Base-by-base conservation (phyloP, 768 basidiomycete genomes). In the Suillus decipiens region DNA sequence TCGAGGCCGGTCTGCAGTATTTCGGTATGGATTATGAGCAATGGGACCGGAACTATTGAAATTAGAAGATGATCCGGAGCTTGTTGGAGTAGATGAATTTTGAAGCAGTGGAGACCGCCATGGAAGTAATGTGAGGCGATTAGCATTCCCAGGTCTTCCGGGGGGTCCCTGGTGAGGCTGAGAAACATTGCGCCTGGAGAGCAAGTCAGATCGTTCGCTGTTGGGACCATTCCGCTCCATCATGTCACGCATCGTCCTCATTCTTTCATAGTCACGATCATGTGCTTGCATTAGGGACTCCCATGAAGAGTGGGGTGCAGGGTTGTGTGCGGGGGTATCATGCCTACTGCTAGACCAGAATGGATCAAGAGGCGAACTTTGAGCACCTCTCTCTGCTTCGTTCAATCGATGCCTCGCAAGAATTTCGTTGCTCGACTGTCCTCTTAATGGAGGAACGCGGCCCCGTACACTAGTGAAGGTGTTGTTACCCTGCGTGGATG, bases 41-140 rank as follows among this genome's bases (percentile, higher is more conserved):
- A 28, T 41, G 10, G 56, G 28, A 31, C 24, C 39, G 4, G 39
- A 41, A 31, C 56, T 31, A 17, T 24, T 28, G 28, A 39, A 57
- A 0, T 28, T 57, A 15, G 24, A 57, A 19, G 56, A 42, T 1
- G 39, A 57, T 42, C 56, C 56, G 11, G 56, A 57, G 10, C 5
- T 28, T 28, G 56, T 28, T 5, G 51, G 33, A 31, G 39, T 28
- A 2, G 56, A 57, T 12, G 37, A n/a, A 28, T 8, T 15, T 5
- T 56, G 36, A 37, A 56, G 37, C 12, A 41, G 24, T 7, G 56
- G 39, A 57, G 56, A 57, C 56, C 56, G 56, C 56, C 56, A 57
- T 28, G 56, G 56, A 24, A 57, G 56, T 1, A 41, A 57, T 28
- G 39, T 22, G 17, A 41, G 56, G 5, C 56, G 56, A 57, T 57